Evolutionary conservation across 192 early-diverging fungal genomes (phyloP).

Genomic region (Ramicandelaber brevisporus): DNA sequence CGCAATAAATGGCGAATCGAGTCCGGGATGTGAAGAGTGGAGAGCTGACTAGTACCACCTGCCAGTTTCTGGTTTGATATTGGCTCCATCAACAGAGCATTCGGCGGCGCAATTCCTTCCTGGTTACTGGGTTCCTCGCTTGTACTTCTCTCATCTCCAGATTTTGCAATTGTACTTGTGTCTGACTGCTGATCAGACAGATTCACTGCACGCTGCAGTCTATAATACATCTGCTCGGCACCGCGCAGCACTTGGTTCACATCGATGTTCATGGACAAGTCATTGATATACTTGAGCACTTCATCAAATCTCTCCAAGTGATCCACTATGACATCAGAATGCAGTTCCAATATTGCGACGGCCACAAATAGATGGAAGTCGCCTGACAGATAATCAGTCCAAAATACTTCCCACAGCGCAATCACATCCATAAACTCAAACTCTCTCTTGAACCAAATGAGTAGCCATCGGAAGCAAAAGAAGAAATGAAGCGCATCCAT

Average conservation of each 20-base stretch:
- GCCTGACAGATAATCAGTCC: conserved; percentile 40
- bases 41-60: too few relatives aligned
- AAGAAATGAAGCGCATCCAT: conserved; percentile 77
- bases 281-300: conserved; percentile 79
- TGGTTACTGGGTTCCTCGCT: too few relatives aligned
- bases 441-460: conserved; percentile 95
- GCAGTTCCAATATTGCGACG: conserved; percentile 77
- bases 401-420: conserved; percentile 73
- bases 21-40: too few relatives aligned
- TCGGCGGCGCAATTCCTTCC: too few relatives aligned
- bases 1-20: too few relatives aligned
- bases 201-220: conserved; percentile 10
- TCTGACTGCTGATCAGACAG: conserved; percentile 8
- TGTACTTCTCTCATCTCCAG: too few relatives aligned
- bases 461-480: conserved; percentile 92
- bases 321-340: conserved; percentile 53
- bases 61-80: too few relatives aligned
- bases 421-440: conserved; percentile 66
- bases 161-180: too few relatives aligned
- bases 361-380: conserved; percentile 88
- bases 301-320: conserved; percentile 72
- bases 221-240: conserved; percentile 47
- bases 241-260: conserved; percentile 49
- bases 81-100: too few relatives aligned
- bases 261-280: conserved; percentile 50